Evolutionary conservation across 1,139 yeast genomes (phyloP).

Genomic region (Magnusiomyces suaveolens): DNA sequence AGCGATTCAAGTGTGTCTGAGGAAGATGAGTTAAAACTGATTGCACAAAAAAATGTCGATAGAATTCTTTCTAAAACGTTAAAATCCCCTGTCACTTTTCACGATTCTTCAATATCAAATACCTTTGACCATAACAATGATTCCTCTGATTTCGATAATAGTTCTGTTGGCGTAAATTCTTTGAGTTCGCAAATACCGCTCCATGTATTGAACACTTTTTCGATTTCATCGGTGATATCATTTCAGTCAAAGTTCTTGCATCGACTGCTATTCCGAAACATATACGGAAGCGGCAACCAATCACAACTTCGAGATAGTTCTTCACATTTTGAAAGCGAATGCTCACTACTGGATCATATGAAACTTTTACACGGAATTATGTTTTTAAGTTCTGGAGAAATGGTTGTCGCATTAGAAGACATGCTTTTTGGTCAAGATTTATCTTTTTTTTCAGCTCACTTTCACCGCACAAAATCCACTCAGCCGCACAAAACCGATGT

Average conservation of each 20-base stretch:
- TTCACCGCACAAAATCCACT: slow-evolving; percentile 1
- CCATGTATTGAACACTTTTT: slow-evolving; percentile 5
- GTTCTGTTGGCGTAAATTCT: background rate
- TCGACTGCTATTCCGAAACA: slow-evolving; percentile 7
- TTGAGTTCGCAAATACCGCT: slow-evolving; percentile 1
- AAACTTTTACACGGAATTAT: slow-evolving; percentile 8
- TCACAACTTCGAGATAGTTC: too few relatives aligned
- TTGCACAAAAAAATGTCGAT: background rate
- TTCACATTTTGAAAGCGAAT: background rate
- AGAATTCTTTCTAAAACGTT: background rate
- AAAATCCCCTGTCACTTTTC: background rate
- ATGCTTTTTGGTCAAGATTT: slow-evolving; percentile 10
- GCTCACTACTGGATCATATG: slow-evolving; percentile 11
- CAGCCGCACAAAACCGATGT: background rate
- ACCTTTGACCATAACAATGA: background rate
- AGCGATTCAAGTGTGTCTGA: background rate
- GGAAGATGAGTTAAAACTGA: background rate
- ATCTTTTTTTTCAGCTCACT: background rate
- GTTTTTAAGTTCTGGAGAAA: slow-evolving; percentile 12
- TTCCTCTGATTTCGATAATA: background rate
- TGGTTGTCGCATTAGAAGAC: slow-evolving; percentile 11
- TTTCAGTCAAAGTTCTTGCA: slow-evolving; percentile 11
- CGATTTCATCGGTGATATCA: slow-evolving; percentile 2
- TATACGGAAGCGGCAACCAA: slow-evolving; percentile 3
- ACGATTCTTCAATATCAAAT: background rate